Conservation (phyloP, 768 basidiomycete species). For the Suillus bovinus region DNA sequence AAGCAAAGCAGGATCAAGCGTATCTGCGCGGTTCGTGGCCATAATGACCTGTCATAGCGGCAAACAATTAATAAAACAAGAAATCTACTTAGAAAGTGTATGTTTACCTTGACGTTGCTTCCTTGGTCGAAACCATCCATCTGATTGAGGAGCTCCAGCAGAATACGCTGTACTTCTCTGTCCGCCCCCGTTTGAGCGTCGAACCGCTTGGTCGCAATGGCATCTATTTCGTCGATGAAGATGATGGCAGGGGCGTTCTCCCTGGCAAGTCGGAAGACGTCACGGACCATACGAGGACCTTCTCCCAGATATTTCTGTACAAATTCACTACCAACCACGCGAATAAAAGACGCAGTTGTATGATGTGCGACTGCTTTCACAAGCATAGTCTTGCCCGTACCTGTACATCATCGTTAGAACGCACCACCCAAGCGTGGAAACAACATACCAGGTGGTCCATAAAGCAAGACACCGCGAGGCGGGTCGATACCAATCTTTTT, state of each 20-base stretch:
- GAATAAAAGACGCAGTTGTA: constrained; percentile 96
- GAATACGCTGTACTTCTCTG: constrained; percentile 96
- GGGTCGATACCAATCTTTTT: constrained; percentile 99
- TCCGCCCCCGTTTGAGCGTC: constrained; percentile 99
- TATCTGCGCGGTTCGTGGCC: constrained; percentile 99
- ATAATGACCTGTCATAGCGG: constrained; percentile 80
- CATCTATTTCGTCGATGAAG: constrained; percentile 99
- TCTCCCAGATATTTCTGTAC: constrained; percentile 99
- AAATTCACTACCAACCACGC: constrained; percentile 97
- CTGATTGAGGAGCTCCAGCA: constrained; percentile 95
- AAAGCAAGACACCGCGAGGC: constrained; percentile 93
- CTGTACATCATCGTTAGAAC: constrained; percentile 40
- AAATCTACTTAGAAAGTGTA: neutral
- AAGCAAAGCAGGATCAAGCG: constrained; percentile 94
- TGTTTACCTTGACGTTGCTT: constrained; percentile 89
- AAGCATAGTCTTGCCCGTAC: constrained; percentile 99
- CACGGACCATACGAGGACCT: constrained; percentile 99
- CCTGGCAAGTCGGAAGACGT: constrained; percentile 95
- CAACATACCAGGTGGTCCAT: constrained; percentile 88
- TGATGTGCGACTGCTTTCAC: constrained; percentile 99
- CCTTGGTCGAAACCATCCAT: constrained; percentile 99
- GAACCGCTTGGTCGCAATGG: constrained; percentile 99
- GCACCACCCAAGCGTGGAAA: neutral
- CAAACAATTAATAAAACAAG: neutral
- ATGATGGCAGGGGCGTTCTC: constrained; percentile 98